Evolutionary conservation across 1,284 basidiomycete genomes (phyloP).

Genomic region (Cutaneotrichosporon curvatum): DNA sequence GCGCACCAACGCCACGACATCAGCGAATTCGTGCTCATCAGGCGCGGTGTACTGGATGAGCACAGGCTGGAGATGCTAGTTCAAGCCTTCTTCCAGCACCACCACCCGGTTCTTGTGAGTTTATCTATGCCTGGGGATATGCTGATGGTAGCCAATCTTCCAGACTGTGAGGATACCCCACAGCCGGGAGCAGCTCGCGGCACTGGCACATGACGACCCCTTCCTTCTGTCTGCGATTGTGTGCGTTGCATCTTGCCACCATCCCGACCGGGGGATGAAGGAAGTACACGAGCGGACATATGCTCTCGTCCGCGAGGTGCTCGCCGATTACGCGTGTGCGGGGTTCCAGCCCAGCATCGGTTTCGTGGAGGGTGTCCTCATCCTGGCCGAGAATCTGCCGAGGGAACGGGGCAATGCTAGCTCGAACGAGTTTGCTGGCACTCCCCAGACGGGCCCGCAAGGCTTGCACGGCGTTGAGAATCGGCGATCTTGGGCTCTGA

Average conservation of each 20-base stretch:
- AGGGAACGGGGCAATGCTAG: slow-evolving; percentile 17
- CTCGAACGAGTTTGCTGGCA: slow-evolving; percentile 18
- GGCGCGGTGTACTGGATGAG: slow-evolving; percentile 34
- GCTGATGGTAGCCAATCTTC: slow-evolving; percentile 38
- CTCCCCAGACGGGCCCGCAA: slow-evolving; percentile 18
- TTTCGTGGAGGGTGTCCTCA: slow-evolving; percentile 46
- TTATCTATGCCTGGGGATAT: no score
- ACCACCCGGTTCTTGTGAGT: slow-evolving; percentile 44
- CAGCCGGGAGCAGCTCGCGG: slow-evolving; percentile 33
- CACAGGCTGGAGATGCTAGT: slow-evolving; percentile 33
- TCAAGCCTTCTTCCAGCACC: slow-evolving; percentile 37
- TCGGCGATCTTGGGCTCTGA: slow-evolving; percentile 45
- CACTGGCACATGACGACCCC: slow-evolving; percentile 37
- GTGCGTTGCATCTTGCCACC: slow-evolving; percentile 43
- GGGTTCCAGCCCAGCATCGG: slow-evolving; percentile 44
- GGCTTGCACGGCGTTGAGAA: slow-evolving; percentile 43
- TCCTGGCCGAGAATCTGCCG: slow-evolving; percentile 43
- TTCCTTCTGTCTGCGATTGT: slow-evolving; percentile 44
- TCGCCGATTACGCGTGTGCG: slow-evolving; percentile 39
- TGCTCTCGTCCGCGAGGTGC: slow-evolving; percentile 34
- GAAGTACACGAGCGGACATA: slow-evolving; percentile 35
- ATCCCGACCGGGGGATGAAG: slow-evolving; percentile 24
- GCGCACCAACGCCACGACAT: slow-evolving; percentile 19
- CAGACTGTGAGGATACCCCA: slow-evolving; percentile 43
- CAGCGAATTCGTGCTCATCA: slow-evolving; percentile 37